phyloP scores from a whole-genome alignment of 306 rosid species.

The Aeschynomene evenia region DNA sequence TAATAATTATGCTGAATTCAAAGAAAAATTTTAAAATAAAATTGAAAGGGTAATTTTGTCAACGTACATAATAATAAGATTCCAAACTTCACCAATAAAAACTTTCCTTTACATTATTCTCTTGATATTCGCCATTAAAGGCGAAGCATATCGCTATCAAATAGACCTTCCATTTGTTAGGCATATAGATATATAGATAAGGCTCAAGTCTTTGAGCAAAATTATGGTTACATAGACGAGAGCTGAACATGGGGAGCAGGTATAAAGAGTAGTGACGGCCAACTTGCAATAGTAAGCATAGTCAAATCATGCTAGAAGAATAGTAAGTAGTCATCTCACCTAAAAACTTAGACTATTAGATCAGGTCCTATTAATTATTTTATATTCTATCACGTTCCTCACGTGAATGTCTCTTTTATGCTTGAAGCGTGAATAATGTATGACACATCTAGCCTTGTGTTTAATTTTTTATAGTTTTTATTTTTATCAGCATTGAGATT shows the following conservation, averaged over 20 bases:
- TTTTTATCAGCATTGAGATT: too few species aligned
- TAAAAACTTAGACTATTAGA: too few species aligned
- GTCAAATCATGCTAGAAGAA: constrained; percentile 18
- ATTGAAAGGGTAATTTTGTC: neutral
- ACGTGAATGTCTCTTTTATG: too few species aligned
- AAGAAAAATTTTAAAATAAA: neutral
- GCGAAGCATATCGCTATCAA: constrained; percentile 6
- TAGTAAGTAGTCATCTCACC: too few species aligned
- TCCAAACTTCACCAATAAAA: neutral
- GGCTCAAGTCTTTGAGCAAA: neutral
- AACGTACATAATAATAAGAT: neutral
- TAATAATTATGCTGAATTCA: too few species aligned
- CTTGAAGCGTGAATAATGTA: too few species aligned
- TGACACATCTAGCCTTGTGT: too few species aligned
- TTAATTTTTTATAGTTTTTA: too few species aligned
- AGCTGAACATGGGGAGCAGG: constrained; percentile 16
- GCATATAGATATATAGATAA: constrained; percentile 7
- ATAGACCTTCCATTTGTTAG: constrained; percentile 14
- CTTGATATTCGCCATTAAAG: neutral
- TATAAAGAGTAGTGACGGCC: neutral
- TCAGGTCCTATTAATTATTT: too few species aligned
- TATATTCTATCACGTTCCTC: too few species aligned
- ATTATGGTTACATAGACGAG: neutral
- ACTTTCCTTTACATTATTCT: neutral
- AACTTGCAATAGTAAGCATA: neutral